A percentile compares a stretch with the other conserved stretches of the same genome.
Conservation (phyloP, 2,329 filamentous ascomycete genomes). For the Apiospora koreana region DNA sequence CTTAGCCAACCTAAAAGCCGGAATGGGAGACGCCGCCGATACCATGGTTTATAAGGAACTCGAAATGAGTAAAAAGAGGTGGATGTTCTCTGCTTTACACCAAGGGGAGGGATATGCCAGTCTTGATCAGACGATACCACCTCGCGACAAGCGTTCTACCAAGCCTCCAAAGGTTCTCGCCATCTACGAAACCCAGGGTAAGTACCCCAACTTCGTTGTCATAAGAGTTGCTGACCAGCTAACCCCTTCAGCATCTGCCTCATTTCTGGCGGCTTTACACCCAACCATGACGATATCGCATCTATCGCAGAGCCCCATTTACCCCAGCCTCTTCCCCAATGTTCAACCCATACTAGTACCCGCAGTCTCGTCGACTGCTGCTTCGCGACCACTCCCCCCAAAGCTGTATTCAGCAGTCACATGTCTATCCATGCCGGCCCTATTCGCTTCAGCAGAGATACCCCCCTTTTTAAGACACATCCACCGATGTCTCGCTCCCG, state of each 20-base stretch:
- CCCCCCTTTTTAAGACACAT: slow-evolving; percentile 57
- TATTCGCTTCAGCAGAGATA: slow-evolving; percentile 58
- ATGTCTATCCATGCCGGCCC: slow-evolving; percentile 56
- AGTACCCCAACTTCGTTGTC: slow-evolving; percentile 13
- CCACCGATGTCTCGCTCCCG: slow-evolving; percentile 53
- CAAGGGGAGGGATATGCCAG: slow-evolving; percentile 41
- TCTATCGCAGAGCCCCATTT: slow-evolving; percentile 44
- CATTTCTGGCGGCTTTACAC: slow-evolving; percentile 50
- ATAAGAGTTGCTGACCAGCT: not conserved
- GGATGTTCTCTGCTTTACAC: slow-evolving; percentile 62
- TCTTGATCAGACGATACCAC: slow-evolving; percentile 17
- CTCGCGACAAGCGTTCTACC: slow-evolving; percentile 19
- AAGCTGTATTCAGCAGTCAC: slow-evolving; percentile 51
- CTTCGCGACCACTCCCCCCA: slow-evolving; percentile 37
- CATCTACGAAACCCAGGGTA: slow-evolving; percentile 54
- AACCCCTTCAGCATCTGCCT: slow-evolving; percentile 42
- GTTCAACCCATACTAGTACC: slow-evolving; percentile 34
- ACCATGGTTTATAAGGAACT: slow-evolving; percentile 50
- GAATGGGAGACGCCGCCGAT: slow-evolving; percentile 46
- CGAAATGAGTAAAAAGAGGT: slow-evolving; percentile 58
- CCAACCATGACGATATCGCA: slow-evolving; percentile 44
- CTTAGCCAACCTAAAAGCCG: slow-evolving; percentile 55
- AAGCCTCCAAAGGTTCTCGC: slow-evolving; percentile 42
- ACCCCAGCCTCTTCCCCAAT: slow-evolving; percentile 40
- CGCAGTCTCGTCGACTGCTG: slow-evolving; percentile 32